Conservation (phyloP, 1,284 basidiomycete genomes). For the Trametes sp. region DNA sequence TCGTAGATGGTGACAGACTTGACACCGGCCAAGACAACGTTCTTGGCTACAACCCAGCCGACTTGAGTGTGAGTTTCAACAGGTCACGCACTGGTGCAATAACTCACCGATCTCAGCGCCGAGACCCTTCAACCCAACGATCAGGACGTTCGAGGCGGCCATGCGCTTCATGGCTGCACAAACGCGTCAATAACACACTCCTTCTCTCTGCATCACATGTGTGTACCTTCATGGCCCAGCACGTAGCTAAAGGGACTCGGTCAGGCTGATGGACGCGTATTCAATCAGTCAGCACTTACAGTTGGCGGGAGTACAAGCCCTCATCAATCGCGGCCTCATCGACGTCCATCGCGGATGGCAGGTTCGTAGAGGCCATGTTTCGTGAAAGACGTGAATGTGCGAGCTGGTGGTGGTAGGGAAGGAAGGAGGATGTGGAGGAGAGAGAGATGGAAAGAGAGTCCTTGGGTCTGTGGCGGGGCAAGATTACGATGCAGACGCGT, state of each 20-base stretch:
- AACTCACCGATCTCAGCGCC: constrained; percentile 93
- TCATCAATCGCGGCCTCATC: constrained; percentile 89
- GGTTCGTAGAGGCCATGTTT: constrained; percentile 61
- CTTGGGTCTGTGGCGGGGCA: constrained; percentile 31
- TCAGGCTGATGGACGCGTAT: constrained; percentile 35
- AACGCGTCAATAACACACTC: constrained; percentile 2
- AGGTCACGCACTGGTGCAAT: background rate
- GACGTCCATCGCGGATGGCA: constrained; percentile 76
- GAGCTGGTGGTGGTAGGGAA: constrained; percentile 19
- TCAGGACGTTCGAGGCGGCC: constrained; percentile 95
- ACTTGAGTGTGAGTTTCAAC: background rate
- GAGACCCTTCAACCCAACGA: constrained; percentile 93
- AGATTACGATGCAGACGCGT: constrained; percentile 24
- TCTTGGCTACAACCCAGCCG: constrained; percentile 77
- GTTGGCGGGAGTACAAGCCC: constrained; percentile 94
- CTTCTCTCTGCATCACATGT: background rate
- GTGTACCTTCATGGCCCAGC: constrained; percentile 90
- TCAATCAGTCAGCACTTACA: constrained; percentile 64
- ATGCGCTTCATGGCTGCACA: constrained; percentile 96
- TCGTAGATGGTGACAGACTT: constrained; percentile 98
- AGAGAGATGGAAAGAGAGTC: constrained; percentile 31
- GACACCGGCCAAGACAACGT: constrained; percentile 95
- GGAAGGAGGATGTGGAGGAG: constrained; percentile 22
- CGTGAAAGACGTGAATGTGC: constrained; percentile 26
- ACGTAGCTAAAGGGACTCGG: constrained; percentile 75